Conservation (phyloP, 129 eudicot species). For the Chrysanthemum makinoi region DNA sequence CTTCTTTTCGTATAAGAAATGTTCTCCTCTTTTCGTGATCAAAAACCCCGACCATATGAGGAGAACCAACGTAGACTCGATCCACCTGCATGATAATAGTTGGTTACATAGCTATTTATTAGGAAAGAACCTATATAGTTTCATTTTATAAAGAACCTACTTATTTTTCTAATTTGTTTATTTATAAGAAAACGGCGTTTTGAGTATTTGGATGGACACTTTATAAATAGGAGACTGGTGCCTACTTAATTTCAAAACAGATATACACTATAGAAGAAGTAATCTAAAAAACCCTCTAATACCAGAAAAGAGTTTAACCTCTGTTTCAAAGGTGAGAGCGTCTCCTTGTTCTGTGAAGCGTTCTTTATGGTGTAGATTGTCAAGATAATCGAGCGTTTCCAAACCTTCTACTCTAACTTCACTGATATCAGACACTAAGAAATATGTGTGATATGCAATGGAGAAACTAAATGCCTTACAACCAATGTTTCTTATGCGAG, state of each 20-base stretch:
- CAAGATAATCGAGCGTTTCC: slow-evolving; percentile 94
- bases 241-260: too few relatives aligned
- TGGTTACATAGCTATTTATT: not conserved
- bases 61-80: slow-evolving; percentile 72
- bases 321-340: slow-evolving; percentile 85
- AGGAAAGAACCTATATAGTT: not conserved
- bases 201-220: too few relatives aligned
- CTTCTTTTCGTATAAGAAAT: slow-evolving; percentile 73
- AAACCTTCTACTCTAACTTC: slow-evolving; percentile 96
- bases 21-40: slow-evolving; percentile 85
- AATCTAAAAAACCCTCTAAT: too few relatives aligned
- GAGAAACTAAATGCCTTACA: slow-evolving; percentile 86
- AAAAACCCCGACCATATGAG: slow-evolving; percentile 72
- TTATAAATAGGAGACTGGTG: too few relatives aligned
- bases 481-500: slow-evolving; percentile 77
- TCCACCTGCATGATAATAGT: slow-evolving; percentile 50
- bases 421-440: slow-evolving; percentile 83
- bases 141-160: not conserved
- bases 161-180: too few relatives aligned
- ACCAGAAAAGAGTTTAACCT: slow-evolving; percentile 37
- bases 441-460: slow-evolving; percentile 74
- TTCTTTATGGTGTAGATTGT: slow-evolving; percentile 56
- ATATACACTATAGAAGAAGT: too few relatives aligned
- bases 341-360: slow-evolving; percentile 98
- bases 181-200: too few relatives aligned